These are phyloP conservation scores for Anthracocystis panici-leucophaei DNA, from an alignment of 1,284 basidiomycete species.

Conservation along the genomic window DNA sequence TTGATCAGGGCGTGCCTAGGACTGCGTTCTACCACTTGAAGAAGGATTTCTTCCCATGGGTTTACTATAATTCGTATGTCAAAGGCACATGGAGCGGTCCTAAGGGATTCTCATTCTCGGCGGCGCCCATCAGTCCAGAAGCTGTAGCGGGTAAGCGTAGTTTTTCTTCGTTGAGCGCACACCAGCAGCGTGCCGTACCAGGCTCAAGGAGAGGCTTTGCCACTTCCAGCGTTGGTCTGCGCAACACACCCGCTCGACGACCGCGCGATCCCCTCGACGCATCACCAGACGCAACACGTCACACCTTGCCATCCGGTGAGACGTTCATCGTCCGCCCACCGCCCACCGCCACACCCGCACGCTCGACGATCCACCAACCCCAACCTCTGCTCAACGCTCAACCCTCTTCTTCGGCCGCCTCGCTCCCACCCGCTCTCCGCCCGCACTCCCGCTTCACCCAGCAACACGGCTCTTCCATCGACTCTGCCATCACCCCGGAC, in stretches of 20 bases:
- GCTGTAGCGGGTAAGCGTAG: constrained; percentile 37
- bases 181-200: constrained; percentile 3
- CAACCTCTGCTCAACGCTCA: constrained; percentile 47
- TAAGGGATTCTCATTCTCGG: constrained; percentile 52
- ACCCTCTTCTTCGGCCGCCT: constrained; percentile 11
- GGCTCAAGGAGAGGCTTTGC: constrained; percentile 44
- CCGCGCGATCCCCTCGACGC: constrained; percentile 63
- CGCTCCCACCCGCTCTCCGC: constrained; percentile 50
- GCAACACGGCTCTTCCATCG: not conserved
- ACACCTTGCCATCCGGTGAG: constrained; percentile 56
- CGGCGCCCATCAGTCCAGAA: constrained; percentile 33
- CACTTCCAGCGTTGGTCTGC: constrained; percentile 38
- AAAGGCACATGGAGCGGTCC: constrained; percentile 72
- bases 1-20: constrained; percentile 62
- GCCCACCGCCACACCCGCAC: constrained; percentile 41
- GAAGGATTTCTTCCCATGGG: constrained; percentile 89
- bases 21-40: constrained; percentile 91
- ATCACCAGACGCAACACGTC: constrained; percentile 51
- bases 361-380: constrained; percentile 38
- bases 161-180: constrained; percentile 17
- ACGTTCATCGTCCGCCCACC: constrained; percentile 66
- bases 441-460: constrained; percentile 21
- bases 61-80: constrained; percentile 88
- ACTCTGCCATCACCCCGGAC: constrained; percentile 34
- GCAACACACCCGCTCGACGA: constrained; percentile 63